These are phyloP conservation scores for Gyromitra esculenta DNA, from an alignment of 2,329 filamentous ascomycete species.

Conservation along the genomic window DNA sequence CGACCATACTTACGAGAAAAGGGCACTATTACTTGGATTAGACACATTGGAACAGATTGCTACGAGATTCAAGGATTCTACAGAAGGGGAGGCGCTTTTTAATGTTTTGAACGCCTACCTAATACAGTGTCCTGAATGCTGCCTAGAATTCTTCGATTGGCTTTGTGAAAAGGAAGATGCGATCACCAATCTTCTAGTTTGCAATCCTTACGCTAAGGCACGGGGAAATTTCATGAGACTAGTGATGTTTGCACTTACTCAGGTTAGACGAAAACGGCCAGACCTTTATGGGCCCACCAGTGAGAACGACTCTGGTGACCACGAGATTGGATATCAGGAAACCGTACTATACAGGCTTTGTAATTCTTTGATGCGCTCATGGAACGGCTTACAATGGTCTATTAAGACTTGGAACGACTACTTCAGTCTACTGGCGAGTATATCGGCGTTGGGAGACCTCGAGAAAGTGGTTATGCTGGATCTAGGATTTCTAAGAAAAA, in stretches of 20 bases:
- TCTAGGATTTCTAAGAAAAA: slow-evolving; percentile 48
- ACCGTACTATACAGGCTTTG: slow-evolving; percentile 53
- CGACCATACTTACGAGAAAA: slow-evolving; percentile 64
- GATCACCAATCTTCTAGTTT: slow-evolving; percentile 55
- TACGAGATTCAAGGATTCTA: slow-evolving; percentile 74
- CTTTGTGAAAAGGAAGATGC: slow-evolving; percentile 49
- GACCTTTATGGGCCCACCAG: slow-evolving; percentile 43
- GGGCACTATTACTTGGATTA: slow-evolving; percentile 62
- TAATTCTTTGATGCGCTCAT: slow-evolving; percentile 52
- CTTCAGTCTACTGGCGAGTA: slow-evolving; percentile 75
- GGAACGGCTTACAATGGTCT: slow-evolving; percentile 63
- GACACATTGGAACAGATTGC: slow-evolving; percentile 79
- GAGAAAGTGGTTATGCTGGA: slow-evolving; percentile 53
- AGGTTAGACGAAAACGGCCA: slow-evolving; percentile 51
- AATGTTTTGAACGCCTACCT: slow-evolving; percentile 67
- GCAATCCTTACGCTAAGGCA: slow-evolving; percentile 56
- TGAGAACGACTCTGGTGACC: slow-evolving; percentile 41
- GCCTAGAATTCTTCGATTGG: slow-evolving; percentile 55
- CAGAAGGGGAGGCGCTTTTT: slow-evolving; percentile 70
- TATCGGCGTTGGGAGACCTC: slow-evolving; percentile 66
- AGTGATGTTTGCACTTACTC: slow-evolving; percentile 55
- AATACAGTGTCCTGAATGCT: slow-evolving; percentile 54
- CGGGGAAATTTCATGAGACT: slow-evolving; percentile 55
- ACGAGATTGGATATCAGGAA: slow-evolving; percentile 43
- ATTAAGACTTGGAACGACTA: slow-evolving; percentile 79